Evolutionary conservation across 2,329 filamentous ascomycete species (phyloP), one percentile per base, ranked within the genome.

Genomic region (Fusarium luffae): DNA sequence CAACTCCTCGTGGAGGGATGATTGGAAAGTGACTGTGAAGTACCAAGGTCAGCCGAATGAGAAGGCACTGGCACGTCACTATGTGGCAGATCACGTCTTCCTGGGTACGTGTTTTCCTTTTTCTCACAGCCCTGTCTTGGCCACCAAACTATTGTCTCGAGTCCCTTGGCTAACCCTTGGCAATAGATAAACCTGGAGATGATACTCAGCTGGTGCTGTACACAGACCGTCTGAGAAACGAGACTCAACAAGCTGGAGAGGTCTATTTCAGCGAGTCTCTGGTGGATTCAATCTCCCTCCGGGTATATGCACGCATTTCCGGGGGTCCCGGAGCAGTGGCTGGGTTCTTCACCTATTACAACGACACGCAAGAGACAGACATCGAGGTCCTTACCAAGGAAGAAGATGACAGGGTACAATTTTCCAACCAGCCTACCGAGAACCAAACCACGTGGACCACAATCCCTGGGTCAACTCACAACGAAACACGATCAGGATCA

Each of bases 291-390:
- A 11, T 55, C 16, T 55, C 52, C 2, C 27, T 55, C 18, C 41
- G 52, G 19, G 54, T 69, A 9, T 67, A 54, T 10, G 66, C 66
- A 12, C 59, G 66, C 7, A 34, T 69, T 14, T 54, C 21, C 11
- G 66, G 66, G 7, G 37, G 44, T n/a, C n/a, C 48, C 13, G 66
- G 66, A 32, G 66, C 60, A 1, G 63, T 68, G 1, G 66, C 66
- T 25, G 66, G 64, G 11, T 69, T 69, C 34, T 69, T 69, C 46
- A 68, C 64, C 11, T 69, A 69, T 21, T 61, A 57, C 23, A 69
- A 69, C 21, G 66, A 69, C 59, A 69, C 66, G 2, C 66, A 69
- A 27, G 66, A 69, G 32, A 65, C 66, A 10, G 66, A 69, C 44
- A 69, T 69, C 19, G 66, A 69, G 37, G 43, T 69, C 2, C 13